These are phyloP conservation scores for Drosera spatulata DNA, from an alignment of 179 eudicot species.

Conservation along the genomic window DNA sequence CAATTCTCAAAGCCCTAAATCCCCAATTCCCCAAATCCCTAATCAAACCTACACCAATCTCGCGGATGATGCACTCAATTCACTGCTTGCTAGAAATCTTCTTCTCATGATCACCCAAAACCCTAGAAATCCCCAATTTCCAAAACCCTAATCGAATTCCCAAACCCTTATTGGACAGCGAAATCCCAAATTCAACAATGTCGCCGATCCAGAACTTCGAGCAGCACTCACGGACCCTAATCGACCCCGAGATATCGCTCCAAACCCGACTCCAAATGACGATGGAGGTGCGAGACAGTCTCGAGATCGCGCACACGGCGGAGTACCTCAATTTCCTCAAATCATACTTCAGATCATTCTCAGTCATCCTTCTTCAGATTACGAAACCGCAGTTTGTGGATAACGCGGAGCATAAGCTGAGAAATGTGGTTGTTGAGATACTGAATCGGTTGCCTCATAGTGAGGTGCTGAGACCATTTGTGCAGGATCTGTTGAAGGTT, in stretches of 20 bases:
- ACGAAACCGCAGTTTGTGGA: conserved; percentile 89
- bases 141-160: too few relatives aligned
- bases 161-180: too few relatives aligned
- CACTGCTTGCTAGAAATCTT: too few relatives aligned
- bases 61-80: too few relatives aligned
- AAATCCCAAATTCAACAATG: conserved; percentile 22
- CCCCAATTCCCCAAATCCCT: too few relatives aligned
- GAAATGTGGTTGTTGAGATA: conserved; percentile 79
- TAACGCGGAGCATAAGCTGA: conserved; percentile 80
- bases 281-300: conserved; percentile 93
- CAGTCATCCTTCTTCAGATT: conserved; percentile 58
- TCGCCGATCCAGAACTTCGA: conserved; percentile 94
- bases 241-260: conserved; percentile 64
- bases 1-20: too few relatives aligned
- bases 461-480: conserved; percentile 88
- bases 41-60: too few relatives aligned
- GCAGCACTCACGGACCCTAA: conserved; percentile 70
- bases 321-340: conserved; percentile 94
- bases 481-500: conserved; percentile 78
- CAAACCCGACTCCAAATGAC: conserved; percentile 80
- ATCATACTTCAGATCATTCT: conserved; percentile 82
- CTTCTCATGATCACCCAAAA: too few relatives aligned
- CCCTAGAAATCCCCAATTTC: too few relatives aligned
- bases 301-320: conserved; percentile 90
- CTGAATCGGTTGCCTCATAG: conserved; percentile 90